A percentile compares a stretch with the other conserved stretches of the same genome.
Conservation (phyloP, 352 stramenopile genomes). For the Plasmopara halstedii region DNA sequence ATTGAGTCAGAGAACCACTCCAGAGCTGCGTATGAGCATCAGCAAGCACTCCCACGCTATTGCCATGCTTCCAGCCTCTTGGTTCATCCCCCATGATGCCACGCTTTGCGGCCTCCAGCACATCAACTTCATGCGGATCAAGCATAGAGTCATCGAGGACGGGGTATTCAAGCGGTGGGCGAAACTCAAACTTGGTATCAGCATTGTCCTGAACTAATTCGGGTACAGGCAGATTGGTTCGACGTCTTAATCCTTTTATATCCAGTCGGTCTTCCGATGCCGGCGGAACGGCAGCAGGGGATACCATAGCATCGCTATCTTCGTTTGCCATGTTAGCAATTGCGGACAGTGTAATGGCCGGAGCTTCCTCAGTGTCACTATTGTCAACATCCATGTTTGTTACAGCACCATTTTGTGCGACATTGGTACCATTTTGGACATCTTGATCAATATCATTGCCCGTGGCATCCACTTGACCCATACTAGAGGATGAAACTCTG, state of each 20-base stretch:
- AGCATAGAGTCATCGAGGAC: slow-evolving; percentile 58
- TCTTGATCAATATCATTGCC: slow-evolving; percentile 16
- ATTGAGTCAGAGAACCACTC: slow-evolving; percentile 73
- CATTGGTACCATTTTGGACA: slow-evolving; percentile 19
- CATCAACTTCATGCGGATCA: slow-evolving; percentile 32
- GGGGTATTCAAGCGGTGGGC: slow-evolving; percentile 56
- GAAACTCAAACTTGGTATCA: slow-evolving; percentile 47
- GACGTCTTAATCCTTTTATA: slow-evolving; percentile 31
- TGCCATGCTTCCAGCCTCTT: slow-evolving; percentile 56
- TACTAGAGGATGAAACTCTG: slow-evolving; percentile 16
- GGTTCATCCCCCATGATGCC: slow-evolving; percentile 63
- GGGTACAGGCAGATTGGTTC: slow-evolving; percentile 20
- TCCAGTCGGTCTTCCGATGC: slow-evolving; percentile 28
- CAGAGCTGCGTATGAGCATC: slow-evolving; percentile 63
- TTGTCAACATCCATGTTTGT: slow-evolving; percentile 81
- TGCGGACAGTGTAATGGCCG: slow-evolving; percentile 69
- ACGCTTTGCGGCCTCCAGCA: slow-evolving; percentile 55
- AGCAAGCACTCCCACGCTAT: slow-evolving; percentile 65
- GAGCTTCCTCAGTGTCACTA: slow-evolving; percentile 67
- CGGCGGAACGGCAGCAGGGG: slow-evolving; percentile 39
- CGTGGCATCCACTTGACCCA: slow-evolving; percentile 10
- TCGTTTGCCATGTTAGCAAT: slow-evolving; percentile 85
- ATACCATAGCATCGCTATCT: slow-evolving; percentile 62
- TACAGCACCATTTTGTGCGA: slow-evolving; percentile 16
- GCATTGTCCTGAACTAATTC: slow-evolving; percentile 26